Percentiles rank a stretch among this genome's conserved stretches.
Conservation (phyloP, 352 stramenopile genomes). For the Globisporangium ultimum region DNA sequence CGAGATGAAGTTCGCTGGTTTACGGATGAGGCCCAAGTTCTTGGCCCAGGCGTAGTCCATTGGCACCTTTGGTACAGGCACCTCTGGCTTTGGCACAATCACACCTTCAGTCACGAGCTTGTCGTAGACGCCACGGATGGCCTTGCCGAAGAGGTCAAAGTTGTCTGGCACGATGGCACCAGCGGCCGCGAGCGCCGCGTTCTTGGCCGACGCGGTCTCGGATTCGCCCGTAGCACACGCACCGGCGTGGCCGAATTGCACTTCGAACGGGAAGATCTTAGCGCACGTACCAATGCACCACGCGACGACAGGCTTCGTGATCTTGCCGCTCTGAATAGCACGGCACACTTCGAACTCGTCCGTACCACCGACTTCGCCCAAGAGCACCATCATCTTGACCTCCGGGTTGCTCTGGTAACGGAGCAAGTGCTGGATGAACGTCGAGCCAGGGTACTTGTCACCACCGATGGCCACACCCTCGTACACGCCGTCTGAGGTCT, state of each 20-base stretch:
- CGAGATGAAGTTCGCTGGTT: slow-evolving; percentile 97
- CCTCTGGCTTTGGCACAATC: slow-evolving; percentile 86
- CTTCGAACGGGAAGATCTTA: slow-evolving; percentile 97
- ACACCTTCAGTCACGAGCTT: slow-evolving; percentile 69
- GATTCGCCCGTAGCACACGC: slow-evolving; percentile 91
- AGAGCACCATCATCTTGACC: slow-evolving; percentile 95
- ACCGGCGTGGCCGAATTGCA: slow-evolving; percentile 96
- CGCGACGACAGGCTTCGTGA: slow-evolving; percentile 96
- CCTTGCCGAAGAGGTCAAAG: slow-evolving; percentile 94
- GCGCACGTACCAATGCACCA: slow-evolving; percentile 98
- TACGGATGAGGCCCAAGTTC: slow-evolving; percentile 94
- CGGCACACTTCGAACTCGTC: slow-evolving; percentile 96
- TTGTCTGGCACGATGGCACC: slow-evolving; percentile 92
- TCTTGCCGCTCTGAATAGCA: slow-evolving; percentile 91
- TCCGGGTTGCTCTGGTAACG: slow-evolving; percentile 95
- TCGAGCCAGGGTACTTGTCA: slow-evolving; percentile 95
- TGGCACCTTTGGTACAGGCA: slow-evolving; percentile 91
- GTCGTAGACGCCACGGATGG: slow-evolving; percentile 90
- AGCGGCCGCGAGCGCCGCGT: slow-evolving; percentile 85
- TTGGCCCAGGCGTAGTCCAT: slow-evolving; percentile 98
- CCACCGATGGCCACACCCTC: slow-evolving; percentile 93
- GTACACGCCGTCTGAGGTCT: slow-evolving; percentile 95
- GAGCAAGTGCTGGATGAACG: slow-evolving; percentile 96
- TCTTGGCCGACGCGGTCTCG: slow-evolving; percentile 94
- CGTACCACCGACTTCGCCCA: slow-evolving; percentile 94